These are phyloP conservation scores for Allantophomopsis cytisporea DNA, from an alignment of 2,329 filamentous ascomycete genomes.

Conservation along the genomic window DNA sequence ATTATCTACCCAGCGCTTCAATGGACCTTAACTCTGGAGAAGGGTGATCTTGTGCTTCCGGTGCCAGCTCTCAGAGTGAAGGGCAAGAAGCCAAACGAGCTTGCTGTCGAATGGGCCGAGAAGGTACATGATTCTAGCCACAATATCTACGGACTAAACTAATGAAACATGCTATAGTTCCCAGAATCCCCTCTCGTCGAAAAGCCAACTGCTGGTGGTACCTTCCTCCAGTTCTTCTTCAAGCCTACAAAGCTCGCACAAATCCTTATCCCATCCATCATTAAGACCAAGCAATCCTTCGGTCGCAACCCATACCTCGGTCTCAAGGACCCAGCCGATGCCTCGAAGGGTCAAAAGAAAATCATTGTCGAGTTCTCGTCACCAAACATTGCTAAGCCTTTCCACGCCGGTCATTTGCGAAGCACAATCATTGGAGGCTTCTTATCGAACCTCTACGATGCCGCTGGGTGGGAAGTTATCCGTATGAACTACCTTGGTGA, in stretches of 20 bases:
- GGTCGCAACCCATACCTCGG: constrained; percentile 50
- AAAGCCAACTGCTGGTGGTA: constrained; percentile 51
- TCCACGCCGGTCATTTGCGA: constrained; percentile 61
- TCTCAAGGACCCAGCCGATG: constrained; percentile 45
- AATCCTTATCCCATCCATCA: constrained; percentile 56
- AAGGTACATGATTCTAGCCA: constrained; percentile 29
- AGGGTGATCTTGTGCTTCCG: constrained; percentile 69
- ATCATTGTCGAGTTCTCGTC: constrained; percentile 73
- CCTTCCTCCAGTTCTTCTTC: constrained; percentile 72
- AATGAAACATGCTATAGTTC: constrained; percentile 32
- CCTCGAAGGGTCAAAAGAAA: constrained; percentile 29
- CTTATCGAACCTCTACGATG: constrained; percentile 54
- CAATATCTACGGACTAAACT: background rate
- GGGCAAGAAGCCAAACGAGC: constrained; percentile 49
- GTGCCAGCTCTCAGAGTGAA: constrained; percentile 71
- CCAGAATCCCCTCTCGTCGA: constrained; percentile 59
- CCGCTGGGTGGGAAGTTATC: constrained; percentile 56
- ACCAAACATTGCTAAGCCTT: constrained; percentile 77
- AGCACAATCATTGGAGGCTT: constrained; percentile 69
- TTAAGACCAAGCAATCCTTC: constrained; percentile 44
- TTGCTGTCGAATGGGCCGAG: constrained; percentile 46
- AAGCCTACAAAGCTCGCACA: constrained; percentile 51
- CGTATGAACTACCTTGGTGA: constrained; percentile 68
- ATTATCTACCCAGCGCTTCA: constrained; percentile 65
- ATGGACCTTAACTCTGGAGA: constrained; percentile 69